A percentile compares a stretch with the other conserved stretches of the same genome.
phyloP scores from a whole-genome alignment of 148 eudicot species.

The Camellia japonica region DNA sequence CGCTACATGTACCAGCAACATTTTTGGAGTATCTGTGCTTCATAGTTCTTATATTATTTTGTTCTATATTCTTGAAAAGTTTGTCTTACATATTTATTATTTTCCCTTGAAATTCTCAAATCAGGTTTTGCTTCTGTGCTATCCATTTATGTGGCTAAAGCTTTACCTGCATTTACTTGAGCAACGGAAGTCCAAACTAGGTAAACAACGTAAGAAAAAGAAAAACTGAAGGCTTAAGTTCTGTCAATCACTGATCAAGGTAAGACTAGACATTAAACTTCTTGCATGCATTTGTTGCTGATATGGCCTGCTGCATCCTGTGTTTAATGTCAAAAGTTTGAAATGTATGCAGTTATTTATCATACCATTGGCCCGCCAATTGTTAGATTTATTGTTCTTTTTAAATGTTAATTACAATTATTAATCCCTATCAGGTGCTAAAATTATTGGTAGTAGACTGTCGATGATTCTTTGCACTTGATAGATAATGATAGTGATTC shows the following conservation, averaged over 20 bases:
- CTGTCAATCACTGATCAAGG: background rate
- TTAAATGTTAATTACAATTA: background rate
- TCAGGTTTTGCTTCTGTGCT: conserved; percentile 70
- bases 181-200: conserved; percentile 68
- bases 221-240: conserved; percentile 33
- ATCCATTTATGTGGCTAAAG: conserved; percentile 72
- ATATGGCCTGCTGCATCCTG: background rate
- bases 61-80: background rate
- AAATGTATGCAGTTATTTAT: background rate
- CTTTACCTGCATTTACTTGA: conserved; percentile 77
- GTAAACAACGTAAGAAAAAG: conserved; percentile 53
- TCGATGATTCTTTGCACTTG: background rate
- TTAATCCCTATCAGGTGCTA: background rate
- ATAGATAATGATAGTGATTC: background rate
- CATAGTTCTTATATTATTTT: background rate
- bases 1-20: too few species aligned
- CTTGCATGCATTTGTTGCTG: background rate
- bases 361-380: background rate
- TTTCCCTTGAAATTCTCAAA: background rate
- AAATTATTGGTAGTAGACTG: background rate
- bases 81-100: background rate
- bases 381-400: background rate
- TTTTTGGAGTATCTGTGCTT: too few species aligned
- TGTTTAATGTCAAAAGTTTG: background rate
- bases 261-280: background rate